Base-by-base conservation (phyloP, 2,329 filamentous ascomycete species). In the Dactylellina cionopaga region DNA sequence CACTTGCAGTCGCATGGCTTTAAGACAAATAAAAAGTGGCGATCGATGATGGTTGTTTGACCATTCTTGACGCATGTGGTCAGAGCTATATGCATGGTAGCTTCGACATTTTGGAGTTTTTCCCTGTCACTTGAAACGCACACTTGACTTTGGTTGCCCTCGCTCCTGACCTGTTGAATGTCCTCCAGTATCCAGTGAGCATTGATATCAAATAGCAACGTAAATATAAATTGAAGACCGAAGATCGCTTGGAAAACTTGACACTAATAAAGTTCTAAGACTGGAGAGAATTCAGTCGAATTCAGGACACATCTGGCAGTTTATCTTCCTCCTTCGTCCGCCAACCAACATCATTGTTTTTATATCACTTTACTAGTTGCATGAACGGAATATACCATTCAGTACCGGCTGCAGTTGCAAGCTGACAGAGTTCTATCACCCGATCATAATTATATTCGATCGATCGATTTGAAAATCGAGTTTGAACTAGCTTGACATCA, bases 351-450 rank as follows among this genome's bases (percentile, higher is more conserved):
- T 43, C 47, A 46, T 27, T 10, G 17, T 6, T 24, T 24, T 43
- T 63, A 52, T 63, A 63, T 52, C 58, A 43, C 35, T 52, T 44
- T 63, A 19, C 19, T 15, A 29, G 49, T 24, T n/a, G 24, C 17
- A 29, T 41, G 10, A n/a, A n/a, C 35, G 58, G 35, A 43, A 33
- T 31, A 6, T 49, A 27, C 58, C 35, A 52, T 43, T 52, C 44
- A 35, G 19, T 29, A 22, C 58, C 58, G 46, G 58, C 46, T 52
- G 58, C 58, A 63, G 58, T 63, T 52, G 6, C n/a, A n/a, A n/a
- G n/a, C n/a, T n/a, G 43, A 25, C 31, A 31, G 27, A 11, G 22
- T 35, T 52, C 17, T 41, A 24, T 27, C 13, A 13, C 13, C 17
- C 25, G 44, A 52, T 47, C 49, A 52, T 49, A 29, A 19, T 22